phyloP scores from a whole-genome alignment of 306 rosid species.

The Castanea crenata region DNA sequence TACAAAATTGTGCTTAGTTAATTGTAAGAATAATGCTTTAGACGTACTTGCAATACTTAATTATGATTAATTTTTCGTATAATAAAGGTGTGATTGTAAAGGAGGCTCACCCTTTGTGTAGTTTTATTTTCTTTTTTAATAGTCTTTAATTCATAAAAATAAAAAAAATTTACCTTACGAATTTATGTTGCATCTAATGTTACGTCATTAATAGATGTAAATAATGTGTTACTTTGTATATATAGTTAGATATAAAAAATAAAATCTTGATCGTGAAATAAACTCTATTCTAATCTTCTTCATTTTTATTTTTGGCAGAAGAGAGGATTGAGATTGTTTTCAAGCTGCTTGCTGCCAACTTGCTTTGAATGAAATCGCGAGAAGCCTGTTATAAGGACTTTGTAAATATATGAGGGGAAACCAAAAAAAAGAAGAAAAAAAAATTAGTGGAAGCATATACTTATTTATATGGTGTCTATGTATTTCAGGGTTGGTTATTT shows the following conservation, averaged over 20 bases:
- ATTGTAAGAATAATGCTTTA: neutral
- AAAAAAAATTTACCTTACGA: too few relatives aligned
- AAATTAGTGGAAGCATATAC: neutral
- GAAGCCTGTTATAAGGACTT: neutral
- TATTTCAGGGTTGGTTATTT: neutral
- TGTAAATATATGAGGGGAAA: slow-evolving; percentile 29
- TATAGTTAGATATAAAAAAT: too few relatives aligned
- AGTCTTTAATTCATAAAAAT: too few relatives aligned
- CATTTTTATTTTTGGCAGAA: slow-evolving; percentile 50
- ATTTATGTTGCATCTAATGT: too few relatives aligned
- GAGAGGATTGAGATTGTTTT: slow-evolving; percentile 69
- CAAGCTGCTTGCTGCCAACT: slow-evolving; percentile 81
- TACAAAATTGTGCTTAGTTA: neutral
- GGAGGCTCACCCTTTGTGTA: too few relatives aligned
- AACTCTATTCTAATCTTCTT: neutral
- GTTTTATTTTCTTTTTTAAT: too few relatives aligned
- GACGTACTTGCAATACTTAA: too few relatives aligned
- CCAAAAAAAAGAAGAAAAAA: neutral
- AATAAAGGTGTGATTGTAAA: too few relatives aligned
- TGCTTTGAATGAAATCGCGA: slow-evolving; percentile 55
- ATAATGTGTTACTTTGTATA: neutral
- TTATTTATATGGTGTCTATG: neutral
- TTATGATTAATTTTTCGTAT: too few relatives aligned
- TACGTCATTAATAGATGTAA: neutral
- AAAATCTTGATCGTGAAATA: too few relatives aligned